Evolutionary conservation across 805 yeast genomes (phyloP), one percentile per base, ranked within the genome.

Genomic region (Isabelozyma pseudorhagii): DNA sequence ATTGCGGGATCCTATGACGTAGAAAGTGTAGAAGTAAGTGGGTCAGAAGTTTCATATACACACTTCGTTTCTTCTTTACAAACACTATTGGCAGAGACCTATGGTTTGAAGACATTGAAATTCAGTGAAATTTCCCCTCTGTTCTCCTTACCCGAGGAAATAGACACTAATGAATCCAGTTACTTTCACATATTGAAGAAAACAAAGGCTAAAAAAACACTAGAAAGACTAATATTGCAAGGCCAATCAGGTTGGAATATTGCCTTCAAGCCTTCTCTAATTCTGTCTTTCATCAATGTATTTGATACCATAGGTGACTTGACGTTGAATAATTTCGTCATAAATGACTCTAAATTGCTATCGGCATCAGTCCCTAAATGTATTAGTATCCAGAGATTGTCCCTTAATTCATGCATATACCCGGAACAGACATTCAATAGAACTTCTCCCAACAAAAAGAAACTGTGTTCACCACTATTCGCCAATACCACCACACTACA

Each of bases 231-330:
- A n/a, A 58, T 60, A 4, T 55, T 79, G 2, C 64, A 72, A 4
- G 71, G 81, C 0, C 79, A 78, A 51, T 50, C 71, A 0, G 82
- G 81, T 2, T 77, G 82, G 82, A 74, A 76, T 34, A 76, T 82
- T 13, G 81, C 84, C 3, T 62, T 82, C 53, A 69, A 78, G 50
- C 45, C 56, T 14, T 66, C 74, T 10, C 80, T 77, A 51, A 55
- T 82, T 7, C 60, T 81, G 1, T 65, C 79, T 54, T 66, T 83
- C 15, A 68, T 78, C 50, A 77, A 78, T 13, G 56, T 71, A 8
- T 72, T 59, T 49, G 67, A 61, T 44, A 42, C 47, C 9, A 71
- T 82, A 5, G 66, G 73, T 31, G 75, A 74, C 45, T 59, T 83
- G 21, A 61, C 62, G 3, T 62, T 83, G 28, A 66, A 68, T 44